These are phyloP conservation scores for Thuja plicata DNA, from an alignment of 83 land plant species.

Conservation along the genomic window DNA sequence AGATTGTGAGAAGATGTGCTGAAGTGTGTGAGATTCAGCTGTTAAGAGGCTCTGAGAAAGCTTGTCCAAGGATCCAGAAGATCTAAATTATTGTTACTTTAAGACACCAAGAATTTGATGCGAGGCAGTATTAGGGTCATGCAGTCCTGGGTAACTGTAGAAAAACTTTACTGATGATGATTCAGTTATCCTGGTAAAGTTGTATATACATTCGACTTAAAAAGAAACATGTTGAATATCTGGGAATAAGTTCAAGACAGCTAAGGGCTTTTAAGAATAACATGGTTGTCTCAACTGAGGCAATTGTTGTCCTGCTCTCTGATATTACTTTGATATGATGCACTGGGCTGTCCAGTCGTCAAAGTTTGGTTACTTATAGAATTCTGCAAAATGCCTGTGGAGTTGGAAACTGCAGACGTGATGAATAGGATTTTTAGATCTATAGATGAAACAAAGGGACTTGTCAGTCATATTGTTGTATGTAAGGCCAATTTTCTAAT, in stretches of 20 bases:
- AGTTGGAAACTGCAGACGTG: neutral
- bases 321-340: neutral
- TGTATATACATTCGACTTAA: neutral
- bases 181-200: neutral
- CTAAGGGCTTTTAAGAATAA: neutral
- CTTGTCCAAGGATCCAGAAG: neutral
- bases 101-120: neutral
- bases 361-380: neutral
- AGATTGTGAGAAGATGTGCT: too few species aligned
- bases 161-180: neutral
- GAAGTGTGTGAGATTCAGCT: too few species aligned
- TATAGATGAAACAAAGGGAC: slow-evolving; percentile 22
- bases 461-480: slow-evolving; percentile 22
- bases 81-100: neutral
- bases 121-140: neutral
- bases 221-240: neutral
- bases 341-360: neutral
- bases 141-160: neutral
- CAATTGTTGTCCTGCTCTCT: neutral
- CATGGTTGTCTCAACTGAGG: neutral
- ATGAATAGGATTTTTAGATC: neutral
- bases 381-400: neutral
- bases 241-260: neutral
- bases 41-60: neutral
- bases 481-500: slow-evolving; percentile 27